Evolutionary conservation across 2,329 filamentous ascomycete genomes (phyloP).

Genomic region (Westerdykella sp.): DNA sequence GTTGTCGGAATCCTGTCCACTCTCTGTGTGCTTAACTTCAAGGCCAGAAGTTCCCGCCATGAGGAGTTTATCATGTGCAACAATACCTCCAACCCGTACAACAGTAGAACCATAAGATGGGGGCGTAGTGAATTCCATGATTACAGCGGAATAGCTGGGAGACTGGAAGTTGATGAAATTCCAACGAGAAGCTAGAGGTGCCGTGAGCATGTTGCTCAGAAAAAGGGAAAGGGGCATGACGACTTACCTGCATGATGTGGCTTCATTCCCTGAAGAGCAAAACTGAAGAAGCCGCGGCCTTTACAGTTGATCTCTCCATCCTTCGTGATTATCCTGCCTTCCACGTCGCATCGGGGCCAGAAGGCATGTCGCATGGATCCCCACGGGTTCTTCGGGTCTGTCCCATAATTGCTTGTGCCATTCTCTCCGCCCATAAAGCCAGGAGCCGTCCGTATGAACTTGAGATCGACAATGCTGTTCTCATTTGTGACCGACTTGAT

Average conservation of each 20-base stretch:
- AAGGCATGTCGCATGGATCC: conserved; percentile 87
- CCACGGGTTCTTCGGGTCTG: conserved; percentile 81
- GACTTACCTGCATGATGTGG: conserved; percentile 78
- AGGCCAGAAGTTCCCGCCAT: conserved; percentile 60
- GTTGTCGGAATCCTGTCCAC: conserved; percentile 66
- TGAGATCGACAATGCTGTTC: conserved; percentile 77
- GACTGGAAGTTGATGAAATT: conserved; percentile 92
- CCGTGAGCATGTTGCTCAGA: neutral
- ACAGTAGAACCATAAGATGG: conserved; percentile 82
- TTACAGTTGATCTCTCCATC: conserved; percentile 76
- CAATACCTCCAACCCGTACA: conserved; percentile 77
- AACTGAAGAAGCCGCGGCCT: conserved; percentile 71
- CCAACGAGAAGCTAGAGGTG: conserved; percentile 62
- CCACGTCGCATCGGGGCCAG: conserved; percentile 79
- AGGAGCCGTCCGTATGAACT: conserved; percentile 66
- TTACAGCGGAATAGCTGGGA: conserved; percentile 73
- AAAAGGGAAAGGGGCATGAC: neutral
- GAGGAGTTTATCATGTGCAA: conserved; percentile 73
- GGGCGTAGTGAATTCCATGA: conserved; percentile 96
- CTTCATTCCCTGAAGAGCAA: conserved; percentile 97
- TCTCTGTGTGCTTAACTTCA: conserved; percentile 61
- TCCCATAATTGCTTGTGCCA: conserved; percentile 79
- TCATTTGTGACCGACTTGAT: conserved; percentile 88
- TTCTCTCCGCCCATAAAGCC: conserved; percentile 81
- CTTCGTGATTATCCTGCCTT: conserved; percentile 78